phyloP scores from a whole-genome alignment of 2,329 filamentous ascomycete species.

The Onygenales sp. region DNA sequence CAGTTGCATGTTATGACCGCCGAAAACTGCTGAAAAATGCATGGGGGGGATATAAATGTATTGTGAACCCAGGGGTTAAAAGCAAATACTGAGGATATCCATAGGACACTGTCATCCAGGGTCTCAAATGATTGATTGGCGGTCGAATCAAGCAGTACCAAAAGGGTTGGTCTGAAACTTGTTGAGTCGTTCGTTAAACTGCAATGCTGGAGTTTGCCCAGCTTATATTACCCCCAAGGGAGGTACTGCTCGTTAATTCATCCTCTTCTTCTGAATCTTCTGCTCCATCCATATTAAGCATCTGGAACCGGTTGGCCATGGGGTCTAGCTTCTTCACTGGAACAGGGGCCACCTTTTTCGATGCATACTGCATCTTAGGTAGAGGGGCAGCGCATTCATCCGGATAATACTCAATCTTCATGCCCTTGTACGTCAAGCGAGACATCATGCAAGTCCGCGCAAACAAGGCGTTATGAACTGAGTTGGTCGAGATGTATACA shows the following conservation, averaged over 20 bases:
- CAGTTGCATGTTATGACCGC: background rate
- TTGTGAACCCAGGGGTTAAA: background rate
- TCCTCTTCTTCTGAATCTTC: slow-evolving; percentile 28
- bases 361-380: slow-evolving; percentile 25
- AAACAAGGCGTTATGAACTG: slow-evolving; percentile 64
- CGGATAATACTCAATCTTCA: slow-evolving; percentile 58
- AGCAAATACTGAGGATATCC: background rate
- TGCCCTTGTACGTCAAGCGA: slow-evolving; percentile 56
- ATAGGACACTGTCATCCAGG: no score
- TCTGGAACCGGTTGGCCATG: slow-evolving; percentile 52
- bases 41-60: background rate
- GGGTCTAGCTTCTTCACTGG: slow-evolving; percentile 31
- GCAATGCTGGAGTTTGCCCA: slow-evolving; percentile 11
- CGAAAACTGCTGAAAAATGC: background rate
- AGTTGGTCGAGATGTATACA: slow-evolving; percentile 66
- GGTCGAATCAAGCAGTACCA: no score
- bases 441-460: slow-evolving; percentile 70
- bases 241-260: slow-evolving; percentile 9
- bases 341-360: slow-evolving; percentile 18
- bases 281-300: slow-evolving; percentile 45
- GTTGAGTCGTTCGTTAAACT: slow-evolving; percentile 4
- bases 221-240: slow-evolving; percentile 11
- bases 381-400: slow-evolving; percentile 64
- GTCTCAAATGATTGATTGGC: no score
- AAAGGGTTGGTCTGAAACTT: no score